phyloP scores from a whole-genome alignment of 495 filamentous ascomycete species.

The Penicillium lividum region DNA sequence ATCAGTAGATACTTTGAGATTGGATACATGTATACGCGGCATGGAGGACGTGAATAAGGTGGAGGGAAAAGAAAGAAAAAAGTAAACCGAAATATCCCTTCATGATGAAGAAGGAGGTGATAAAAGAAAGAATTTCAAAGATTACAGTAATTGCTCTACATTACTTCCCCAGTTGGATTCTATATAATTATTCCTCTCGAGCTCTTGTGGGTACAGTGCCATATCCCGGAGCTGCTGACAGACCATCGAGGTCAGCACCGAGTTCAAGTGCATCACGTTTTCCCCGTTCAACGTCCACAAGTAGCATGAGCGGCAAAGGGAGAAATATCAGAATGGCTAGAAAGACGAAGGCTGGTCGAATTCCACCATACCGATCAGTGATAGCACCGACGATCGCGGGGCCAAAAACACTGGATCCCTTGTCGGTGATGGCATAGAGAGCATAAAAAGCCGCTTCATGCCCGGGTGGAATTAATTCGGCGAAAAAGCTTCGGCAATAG shows the following conservation, averaged over 20 bases:
- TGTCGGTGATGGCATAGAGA: slow-evolving; percentile 96
- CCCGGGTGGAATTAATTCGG: slow-evolving; percentile 89
- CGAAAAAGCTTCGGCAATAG: slow-evolving; percentile 91
- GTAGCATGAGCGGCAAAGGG: slow-evolving; percentile 79
- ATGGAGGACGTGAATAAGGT: background rate
- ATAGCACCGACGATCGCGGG: slow-evolving; percentile 91
- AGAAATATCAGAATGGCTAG: slow-evolving; percentile 78
- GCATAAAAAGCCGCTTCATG: slow-evolving; percentile 96
- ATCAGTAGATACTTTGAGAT: background rate
- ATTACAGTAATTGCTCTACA: background rate
- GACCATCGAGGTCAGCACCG: slow-evolving; percentile 62
- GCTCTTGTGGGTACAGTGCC: slow-evolving; percentile 21
- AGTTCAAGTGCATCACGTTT: slow-evolving; percentile 74
- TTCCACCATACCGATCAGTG: slow-evolving; percentile 85
- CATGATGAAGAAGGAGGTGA: background rate
- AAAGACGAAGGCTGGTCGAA: slow-evolving; percentile 92
- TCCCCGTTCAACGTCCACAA: slow-evolving; percentile 88
- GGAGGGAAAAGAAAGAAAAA: background rate
- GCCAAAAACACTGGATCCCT: slow-evolving; percentile 91
- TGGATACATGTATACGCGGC: background rate
- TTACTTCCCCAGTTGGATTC: background rate
- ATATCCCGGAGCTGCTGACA: slow-evolving; percentile 22
- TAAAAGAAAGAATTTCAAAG: background rate
- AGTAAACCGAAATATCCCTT: background rate
- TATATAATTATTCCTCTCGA: background rate